phyloP scores from a whole-genome alignment of 164 flowering plant species.

The Annona cherimola region DNA sequence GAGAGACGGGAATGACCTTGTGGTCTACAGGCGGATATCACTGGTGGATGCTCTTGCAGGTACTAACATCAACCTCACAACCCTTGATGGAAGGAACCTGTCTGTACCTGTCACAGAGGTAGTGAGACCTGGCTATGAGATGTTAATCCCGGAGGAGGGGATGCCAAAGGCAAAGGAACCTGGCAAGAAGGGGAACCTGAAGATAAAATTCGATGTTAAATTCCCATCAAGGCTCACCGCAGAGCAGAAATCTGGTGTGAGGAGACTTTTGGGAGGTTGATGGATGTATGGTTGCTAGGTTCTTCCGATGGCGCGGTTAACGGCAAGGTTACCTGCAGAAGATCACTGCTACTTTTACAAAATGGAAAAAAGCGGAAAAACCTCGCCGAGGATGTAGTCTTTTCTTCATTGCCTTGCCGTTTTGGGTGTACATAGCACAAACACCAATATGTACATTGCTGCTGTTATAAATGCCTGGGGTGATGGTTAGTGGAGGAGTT shows the following conservation, averaged over 20 bases:
- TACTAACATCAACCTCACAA: slow-evolving; percentile 55
- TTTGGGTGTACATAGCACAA: background rate
- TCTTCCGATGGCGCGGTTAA: background rate
- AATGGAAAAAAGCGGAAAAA: background rate
- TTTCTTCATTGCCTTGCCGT: background rate
- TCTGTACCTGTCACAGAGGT: slow-evolving; percentile 51
- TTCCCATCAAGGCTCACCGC: slow-evolving; percentile 73
- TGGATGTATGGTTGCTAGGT: slow-evolving; percentile 1
- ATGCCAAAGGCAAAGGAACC: slow-evolving; percentile 93
- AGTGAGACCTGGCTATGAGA: slow-evolving; percentile 67
- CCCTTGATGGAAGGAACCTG: slow-evolving; percentile 70
- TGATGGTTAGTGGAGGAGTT: background rate
- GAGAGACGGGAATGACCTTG: slow-evolving; percentile 85
- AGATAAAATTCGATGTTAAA: slow-evolving; percentile 63
- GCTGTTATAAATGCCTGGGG: background rate
- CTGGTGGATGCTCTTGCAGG: slow-evolving; percentile 85
- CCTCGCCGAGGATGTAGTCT: background rate
- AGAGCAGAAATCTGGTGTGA: slow-evolving; percentile 67
- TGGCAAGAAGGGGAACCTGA: slow-evolving; percentile 68
- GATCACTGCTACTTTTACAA: background rate
- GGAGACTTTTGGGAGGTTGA: slow-evolving; percentile 59
- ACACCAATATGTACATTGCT: background rate
- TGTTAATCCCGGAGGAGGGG: slow-evolving; percentile 70
- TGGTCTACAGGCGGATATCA: slow-evolving; percentile 53
- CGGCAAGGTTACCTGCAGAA: background rate